These are phyloP conservation scores for Trypanosoma caninum DNA, from an alignment of 208 protist species.

Conservation along the genomic window DNA sequence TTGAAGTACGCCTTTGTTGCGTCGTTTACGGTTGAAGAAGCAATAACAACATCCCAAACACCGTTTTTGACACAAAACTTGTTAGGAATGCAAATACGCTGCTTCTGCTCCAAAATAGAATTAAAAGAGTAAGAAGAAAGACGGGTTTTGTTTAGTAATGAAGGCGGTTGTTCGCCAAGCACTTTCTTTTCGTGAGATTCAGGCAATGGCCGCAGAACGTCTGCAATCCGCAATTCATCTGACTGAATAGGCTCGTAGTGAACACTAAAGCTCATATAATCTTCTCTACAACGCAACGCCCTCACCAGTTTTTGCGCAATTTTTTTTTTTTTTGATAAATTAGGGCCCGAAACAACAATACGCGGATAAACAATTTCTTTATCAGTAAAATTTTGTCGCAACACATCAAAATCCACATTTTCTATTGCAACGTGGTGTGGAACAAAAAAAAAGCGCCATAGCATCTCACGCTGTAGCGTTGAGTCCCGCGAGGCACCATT, in stretches of 20 bases:
- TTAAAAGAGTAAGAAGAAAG: constrained; percentile 1
- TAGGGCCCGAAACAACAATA: constrained; percentile 67
- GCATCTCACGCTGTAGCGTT: constrained; percentile 1
- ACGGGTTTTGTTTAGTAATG: neutral
- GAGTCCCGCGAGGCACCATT: neutral
- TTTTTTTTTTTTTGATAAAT: constrained; percentile 19
- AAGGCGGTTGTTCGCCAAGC: neutral
- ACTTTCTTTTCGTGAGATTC: neutral
- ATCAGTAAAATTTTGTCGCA: constrained; percentile 6
- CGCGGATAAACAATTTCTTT: constrained; percentile 55
- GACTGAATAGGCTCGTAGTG: constrained; percentile 9
- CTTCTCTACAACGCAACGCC: constrained; percentile 30
- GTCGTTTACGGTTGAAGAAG: constrained; percentile 9
- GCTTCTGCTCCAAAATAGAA: neutral
- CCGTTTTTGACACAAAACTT: constrained; percentile 23
- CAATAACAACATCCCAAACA: constrained; percentile 30
- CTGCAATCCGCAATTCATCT: neutral
- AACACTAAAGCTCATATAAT: constrained; percentile 49
- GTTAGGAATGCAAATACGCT: constrained; percentile 2
- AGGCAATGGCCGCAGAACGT: neutral
- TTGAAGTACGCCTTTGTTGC: constrained; percentile 12
- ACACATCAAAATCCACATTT: too few relatives aligned
- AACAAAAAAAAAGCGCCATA: constrained; percentile 24
- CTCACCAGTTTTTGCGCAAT: constrained; percentile 36
- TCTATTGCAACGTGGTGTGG: neutral